Conservation (phyloP, 1,139 yeast species). For the Maudiozyma humilis region DNA sequence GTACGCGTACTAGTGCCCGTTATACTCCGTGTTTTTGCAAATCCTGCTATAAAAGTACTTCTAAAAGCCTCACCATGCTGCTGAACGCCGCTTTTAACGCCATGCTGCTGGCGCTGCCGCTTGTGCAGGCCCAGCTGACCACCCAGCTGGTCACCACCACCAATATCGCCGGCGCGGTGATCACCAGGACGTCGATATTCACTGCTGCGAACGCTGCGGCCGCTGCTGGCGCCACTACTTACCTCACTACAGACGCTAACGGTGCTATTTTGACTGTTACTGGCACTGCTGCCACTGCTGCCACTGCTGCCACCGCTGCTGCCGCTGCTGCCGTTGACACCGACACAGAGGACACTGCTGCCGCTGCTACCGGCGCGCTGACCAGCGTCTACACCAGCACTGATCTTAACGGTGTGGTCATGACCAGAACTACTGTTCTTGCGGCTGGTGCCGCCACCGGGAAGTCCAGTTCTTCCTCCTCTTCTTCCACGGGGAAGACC, state of each 20-base stretch:
- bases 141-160: conserved; percentile 30
- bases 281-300: conserved; percentile 17
- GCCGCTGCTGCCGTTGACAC: conserved; percentile 13
- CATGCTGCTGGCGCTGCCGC: background rate
- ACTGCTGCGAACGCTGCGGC: conserved; percentile 18
- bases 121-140: conserved; percentile 14
- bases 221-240: conserved; percentile 13
- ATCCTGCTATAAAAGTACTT: too few relatives aligned
- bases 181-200: conserved; percentile 15
- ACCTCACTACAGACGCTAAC: conserved; percentile 9
- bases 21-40: too few relatives aligned
- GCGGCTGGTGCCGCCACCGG: conserved; percentile 5
- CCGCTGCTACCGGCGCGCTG: conserved; percentile 11
- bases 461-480: background rate
- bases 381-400: conserved; percentile 6
- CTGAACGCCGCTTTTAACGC: background rate
- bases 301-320: conserved; percentile 15
- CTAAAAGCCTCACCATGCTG: too few relatives aligned
- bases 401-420: conserved; percentile 10
- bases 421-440: conserved; percentile 10
- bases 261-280: conserved; percentile 12
- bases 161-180: conserved; percentile 20
- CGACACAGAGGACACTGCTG: conserved; percentile 7
- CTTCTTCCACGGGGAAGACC: conserved; percentile 2
- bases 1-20: too few relatives aligned